Conservation (phyloP, 1,284 basidiomycete genomes). For the Ganoderma meredithae region DNA sequence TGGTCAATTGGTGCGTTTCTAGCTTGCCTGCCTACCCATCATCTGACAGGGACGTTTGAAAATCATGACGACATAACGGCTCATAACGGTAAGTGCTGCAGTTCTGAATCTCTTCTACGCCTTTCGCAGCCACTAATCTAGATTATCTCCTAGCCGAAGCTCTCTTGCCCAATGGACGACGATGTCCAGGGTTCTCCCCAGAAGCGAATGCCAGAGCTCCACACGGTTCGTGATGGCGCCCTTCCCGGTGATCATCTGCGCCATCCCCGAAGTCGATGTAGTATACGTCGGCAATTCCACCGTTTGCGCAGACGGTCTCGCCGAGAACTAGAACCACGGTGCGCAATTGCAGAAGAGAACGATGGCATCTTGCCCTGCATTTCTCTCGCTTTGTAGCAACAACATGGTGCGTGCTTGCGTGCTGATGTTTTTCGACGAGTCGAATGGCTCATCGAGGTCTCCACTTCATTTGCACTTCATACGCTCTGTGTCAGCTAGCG, state of each 20-base stretch:
- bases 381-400: conserved; percentile 4
- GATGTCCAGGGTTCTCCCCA: too few species aligned
- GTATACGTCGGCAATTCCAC: not conserved
- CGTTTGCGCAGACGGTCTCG: not conserved
- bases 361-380: conserved; percentile 10
- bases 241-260: not conserved
- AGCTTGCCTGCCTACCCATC: not conserved
- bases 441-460: not conserved
- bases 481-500: not conserved
- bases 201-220: not conserved
- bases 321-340: not conserved
- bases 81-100: too few species aligned
- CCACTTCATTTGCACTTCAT: not conserved
- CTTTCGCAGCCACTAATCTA: not conserved
- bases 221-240: conserved; percentile 1
- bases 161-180: not conserved
- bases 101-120: not conserved
- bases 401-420: conserved; percentile 17
- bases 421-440: not conserved
- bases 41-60: not conserved
- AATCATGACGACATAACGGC: not conserved
- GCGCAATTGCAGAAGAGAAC: not conserved
- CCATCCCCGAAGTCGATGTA: not conserved
- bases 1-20: not conserved
- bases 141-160: not conserved